Evolutionary conservation across 352 stramenopile genomes (phyloP), one percentile per base, ranked within the genome.

Genomic region (Phytophthora citrophthora): DNA sequence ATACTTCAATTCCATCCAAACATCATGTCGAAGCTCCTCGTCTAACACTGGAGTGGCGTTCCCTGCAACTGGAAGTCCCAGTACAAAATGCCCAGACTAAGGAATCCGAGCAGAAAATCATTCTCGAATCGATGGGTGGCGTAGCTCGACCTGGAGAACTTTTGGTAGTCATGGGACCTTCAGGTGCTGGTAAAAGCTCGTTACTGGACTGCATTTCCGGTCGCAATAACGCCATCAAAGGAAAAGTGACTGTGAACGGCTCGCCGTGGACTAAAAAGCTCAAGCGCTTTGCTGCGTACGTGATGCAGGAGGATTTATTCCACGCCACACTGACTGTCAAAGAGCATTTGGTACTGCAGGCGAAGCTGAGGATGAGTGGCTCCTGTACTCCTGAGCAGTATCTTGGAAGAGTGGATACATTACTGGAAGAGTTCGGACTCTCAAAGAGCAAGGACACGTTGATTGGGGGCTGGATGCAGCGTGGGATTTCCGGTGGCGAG

Each of bases 121-220:
- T 94, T 41, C 70, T 94, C 2, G 61, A 76, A 24, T 41, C 70
- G 2, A 66, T 91, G 52, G 79, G 50, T 43, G 84, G 81, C 20
- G 53, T 71, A 31, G 79, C 80, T 31, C 61, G 57, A 23, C 82
- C 83, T 5, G 84, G 86, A 13, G 68, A 83, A 32, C 64, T 93
- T 8, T 55, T 90, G n/a, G 80, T 85, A 18, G 61, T 94, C 56
- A 90, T 90, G 74, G 86, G 86, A 2, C 76, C 77, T 7, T 86
- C 71, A 0, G 85, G 88, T 15, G 84, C 86, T 15, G 91, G 93
- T 1, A 98, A 98, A 67, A 97, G 88, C 13, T 98, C 95, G 3
- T 75, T 98, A 5, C 83, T 98, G 23, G 93, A 98, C 81, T 95
- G 97, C 13, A 92, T 99, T 54, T 89, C 93, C 1, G 76, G 95